phyloP scores from a whole-genome alignment of 176 grass and related monocot species.

The bread wheat (Triticum aestivum) region DNA sequence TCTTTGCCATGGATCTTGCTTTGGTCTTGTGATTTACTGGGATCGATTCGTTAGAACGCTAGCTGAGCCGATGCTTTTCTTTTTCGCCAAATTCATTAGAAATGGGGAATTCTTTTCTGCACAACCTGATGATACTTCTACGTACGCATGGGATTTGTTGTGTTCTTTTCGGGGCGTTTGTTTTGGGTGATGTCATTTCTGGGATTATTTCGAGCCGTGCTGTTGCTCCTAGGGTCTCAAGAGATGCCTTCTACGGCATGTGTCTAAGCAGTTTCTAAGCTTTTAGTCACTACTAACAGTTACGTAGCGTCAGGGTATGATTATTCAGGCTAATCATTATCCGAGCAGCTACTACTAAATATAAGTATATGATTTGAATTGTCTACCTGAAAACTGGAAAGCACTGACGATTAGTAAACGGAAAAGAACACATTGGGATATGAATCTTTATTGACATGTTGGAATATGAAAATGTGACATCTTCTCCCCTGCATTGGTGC shows the following conservation, averaged over 20 bases:
- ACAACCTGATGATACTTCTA: not conserved
- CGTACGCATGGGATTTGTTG: not conserved
- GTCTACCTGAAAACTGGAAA: not conserved
- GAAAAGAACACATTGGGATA: not conserved
- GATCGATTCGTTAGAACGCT: not conserved
- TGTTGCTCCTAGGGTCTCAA: not conserved
- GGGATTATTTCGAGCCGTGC: not conserved
- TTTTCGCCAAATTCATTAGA: not conserved
- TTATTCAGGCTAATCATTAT: constrained; percentile 29
- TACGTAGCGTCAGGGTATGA: constrained; percentile 15
- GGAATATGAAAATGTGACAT: constrained; percentile 14
- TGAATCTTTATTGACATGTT: not conserved
- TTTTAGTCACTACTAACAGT: constrained; percentile 1
- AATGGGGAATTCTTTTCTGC: not conserved
- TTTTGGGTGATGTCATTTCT: not conserved
- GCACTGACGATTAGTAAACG: not conserved
- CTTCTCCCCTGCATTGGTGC: not conserved
- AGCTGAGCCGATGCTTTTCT: not conserved
- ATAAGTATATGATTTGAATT: constrained; percentile 4
- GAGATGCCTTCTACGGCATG: not conserved
- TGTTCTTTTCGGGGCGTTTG: not conserved
- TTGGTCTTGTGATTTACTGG: not conserved
- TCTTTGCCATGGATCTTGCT: not conserved
- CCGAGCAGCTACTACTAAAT: not conserved
- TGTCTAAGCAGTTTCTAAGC: not conserved